Conservation (phyloP, 345 rosid species). For the Adansonia digitata region DNA sequence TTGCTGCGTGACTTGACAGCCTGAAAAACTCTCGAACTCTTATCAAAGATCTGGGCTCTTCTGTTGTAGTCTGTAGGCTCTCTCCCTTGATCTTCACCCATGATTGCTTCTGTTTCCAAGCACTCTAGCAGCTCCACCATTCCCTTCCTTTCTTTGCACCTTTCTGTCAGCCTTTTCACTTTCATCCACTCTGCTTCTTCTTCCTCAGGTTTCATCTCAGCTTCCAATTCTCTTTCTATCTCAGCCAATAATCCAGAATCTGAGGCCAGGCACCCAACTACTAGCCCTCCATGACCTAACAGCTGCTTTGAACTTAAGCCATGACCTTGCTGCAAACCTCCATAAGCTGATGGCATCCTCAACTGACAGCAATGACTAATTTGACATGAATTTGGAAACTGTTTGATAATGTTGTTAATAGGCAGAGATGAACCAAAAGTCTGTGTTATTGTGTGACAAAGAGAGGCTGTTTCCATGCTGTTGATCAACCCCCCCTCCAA, state of each 20-base stretch:
- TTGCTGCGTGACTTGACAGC: conserved; percentile 36
- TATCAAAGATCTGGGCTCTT: conserved; percentile 76
- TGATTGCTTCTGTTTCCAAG: conserved; percentile 76
- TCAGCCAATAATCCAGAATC: conserved; percentile 23
- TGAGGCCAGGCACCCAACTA: conserved; percentile 25
- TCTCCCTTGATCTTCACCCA: conserved; percentile 74
- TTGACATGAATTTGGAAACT: neutral
- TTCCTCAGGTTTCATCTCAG: no score
- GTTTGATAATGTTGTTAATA: neutral
- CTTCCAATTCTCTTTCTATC: no score
- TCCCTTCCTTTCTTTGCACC: conserved; percentile 45
- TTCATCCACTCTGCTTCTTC: conserved; percentile 14
- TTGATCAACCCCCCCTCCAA: no score
- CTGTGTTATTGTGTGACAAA: neutral
- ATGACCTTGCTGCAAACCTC: neutral
- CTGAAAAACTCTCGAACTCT: conserved; percentile 56
- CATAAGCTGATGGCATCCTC: neutral
- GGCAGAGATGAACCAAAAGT: neutral
- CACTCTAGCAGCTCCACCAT: conserved; percentile 57
- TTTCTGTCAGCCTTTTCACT: neutral
- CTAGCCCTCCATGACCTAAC: neutral
- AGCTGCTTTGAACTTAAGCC: neutral
- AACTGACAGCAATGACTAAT: neutral
- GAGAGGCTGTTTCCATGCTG: conserved; percentile 1
- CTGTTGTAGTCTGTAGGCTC: conserved; percentile 65